phyloP scores from a whole-genome alignment of 2,329 filamentous ascomycete species.

The Lizonia empirigonia region DNA sequence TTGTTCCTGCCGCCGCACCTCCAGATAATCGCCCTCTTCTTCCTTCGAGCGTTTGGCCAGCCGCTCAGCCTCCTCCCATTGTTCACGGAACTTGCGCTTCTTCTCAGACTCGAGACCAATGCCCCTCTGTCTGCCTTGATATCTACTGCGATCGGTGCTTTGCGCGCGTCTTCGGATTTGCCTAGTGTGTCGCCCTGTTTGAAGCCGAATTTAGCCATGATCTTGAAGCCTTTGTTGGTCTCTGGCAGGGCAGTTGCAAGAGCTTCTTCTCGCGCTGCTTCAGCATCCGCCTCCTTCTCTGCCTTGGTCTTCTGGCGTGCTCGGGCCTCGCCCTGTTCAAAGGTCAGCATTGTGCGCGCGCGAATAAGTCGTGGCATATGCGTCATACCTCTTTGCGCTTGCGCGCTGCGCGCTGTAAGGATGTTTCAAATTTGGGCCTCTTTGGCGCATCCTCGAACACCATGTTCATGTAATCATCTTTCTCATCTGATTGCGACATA shows the following conservation, averaged over 20 bases:
- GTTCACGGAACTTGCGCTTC: conserved; percentile 69
- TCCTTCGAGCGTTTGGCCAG: conserved; percentile 54
- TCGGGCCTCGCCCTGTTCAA: conserved; percentile 35
- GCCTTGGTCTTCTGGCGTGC: conserved; percentile 71
- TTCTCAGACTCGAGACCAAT: conserved; percentile 83
- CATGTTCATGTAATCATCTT: conserved; percentile 99
- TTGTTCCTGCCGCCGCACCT: conserved; percentile 40
- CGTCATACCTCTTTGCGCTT: conserved; percentile 57
- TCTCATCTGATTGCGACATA: conserved; percentile 63
- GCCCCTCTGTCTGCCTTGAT: conserved; percentile 82
- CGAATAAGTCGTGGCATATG: neutral
- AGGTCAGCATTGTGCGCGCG: conserved; percentile 19
- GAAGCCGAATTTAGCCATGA: conserved; percentile 98
- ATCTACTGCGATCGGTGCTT: conserved; percentile 76
- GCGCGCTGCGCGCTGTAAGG: conserved; percentile 63
- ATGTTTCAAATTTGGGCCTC: conserved; percentile 61
- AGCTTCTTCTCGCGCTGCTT: conserved; percentile 73
- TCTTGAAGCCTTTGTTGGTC: conserved; percentile 84
- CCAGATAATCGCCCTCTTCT: conserved; percentile 45
- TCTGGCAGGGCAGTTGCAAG: conserved; percentile 73
- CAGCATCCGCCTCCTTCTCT: conserved; percentile 77
- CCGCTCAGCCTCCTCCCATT: conserved; percentile 42
- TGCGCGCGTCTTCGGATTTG: conserved; percentile 58
- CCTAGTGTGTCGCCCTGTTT: conserved; percentile 76
- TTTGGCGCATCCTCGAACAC: conserved; percentile 70